phyloP scores from a whole-genome alignment of 345 rosid genomes.

The Atalantia buxifolia region DNA sequence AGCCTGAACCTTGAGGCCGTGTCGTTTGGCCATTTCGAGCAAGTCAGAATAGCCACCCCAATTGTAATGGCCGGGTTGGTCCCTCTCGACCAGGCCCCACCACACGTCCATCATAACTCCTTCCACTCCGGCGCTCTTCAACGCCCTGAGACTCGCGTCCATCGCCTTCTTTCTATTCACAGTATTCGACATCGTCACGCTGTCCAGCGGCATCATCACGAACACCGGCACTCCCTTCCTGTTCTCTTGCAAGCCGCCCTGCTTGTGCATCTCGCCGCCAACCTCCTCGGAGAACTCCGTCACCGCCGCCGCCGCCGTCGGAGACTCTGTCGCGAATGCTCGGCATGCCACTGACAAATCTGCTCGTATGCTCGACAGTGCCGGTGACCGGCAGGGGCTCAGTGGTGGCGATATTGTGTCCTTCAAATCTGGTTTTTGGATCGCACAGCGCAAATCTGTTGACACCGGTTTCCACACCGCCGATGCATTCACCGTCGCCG shows the following conservation, averaged over 20 bases:
- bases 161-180: conserved; percentile 88
- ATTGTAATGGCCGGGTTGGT: conserved; percentile 69
- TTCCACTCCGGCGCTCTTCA: conserved; percentile 95
- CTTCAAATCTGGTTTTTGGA: conserved; percentile 19
- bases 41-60: conserved; percentile 95
- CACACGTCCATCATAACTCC: conserved; percentile 98
- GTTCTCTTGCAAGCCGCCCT: conserved; percentile 30
- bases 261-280: conserved; percentile 23
- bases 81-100: conserved; percentile 99
- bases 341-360: conserved; percentile 70
- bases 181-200: conserved; percentile 75
- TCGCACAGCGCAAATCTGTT: conserved; percentile 28
- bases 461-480: conserved; percentile 48
- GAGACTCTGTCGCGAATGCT: conserved; percentile 42
- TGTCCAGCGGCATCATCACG: conserved; percentile 99
- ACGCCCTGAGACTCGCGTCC: conserved; percentile 90
- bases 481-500: conserved; percentile 45
- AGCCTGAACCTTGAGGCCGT: conserved; percentile 94
- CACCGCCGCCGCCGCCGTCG: neutral
- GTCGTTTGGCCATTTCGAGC: conserved; percentile 83
- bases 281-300: conserved; percentile 20
- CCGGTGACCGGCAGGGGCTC: conserved; percentile 63
- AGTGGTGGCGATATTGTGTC: conserved; percentile 51
- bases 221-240: conserved; percentile 82
- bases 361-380: conserved; percentile 38